Base-by-base conservation (phyloP, 1,284 basidiomycete genomes). In the Sanguinoderma infundibulare region DNA sequence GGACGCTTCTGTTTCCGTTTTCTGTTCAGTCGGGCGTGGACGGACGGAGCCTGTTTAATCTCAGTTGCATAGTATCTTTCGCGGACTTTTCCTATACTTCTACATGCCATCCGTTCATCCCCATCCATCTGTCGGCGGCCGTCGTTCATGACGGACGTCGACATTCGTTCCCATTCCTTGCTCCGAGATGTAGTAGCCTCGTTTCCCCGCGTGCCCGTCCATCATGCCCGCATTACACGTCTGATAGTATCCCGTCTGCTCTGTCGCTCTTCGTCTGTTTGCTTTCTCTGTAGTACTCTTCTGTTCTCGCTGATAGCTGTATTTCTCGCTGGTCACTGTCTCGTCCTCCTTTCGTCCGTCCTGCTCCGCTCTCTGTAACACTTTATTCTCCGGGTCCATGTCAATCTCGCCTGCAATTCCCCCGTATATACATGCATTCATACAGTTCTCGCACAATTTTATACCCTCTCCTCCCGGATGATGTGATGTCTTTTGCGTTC, bases 341-440 rank as follows among this genome's bases (percentile, higher is more conserved):
- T 49, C 32, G 34, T 40, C 52, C 28, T 26, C 57, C 35, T 38
- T 42, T 35, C 30, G 22, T 24, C 54, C 40, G 39, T 36, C 30
- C 30, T 36, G 36, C 40, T 46, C 57, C 46, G 50, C 30, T 14
- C 58, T 53, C 20, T 64, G 63, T 64, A 64, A 55, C 56, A 64
- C 42, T 46, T 64, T 59, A 58, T 55, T 55, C 57, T 44, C 55
- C 40, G 30, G 28, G 22, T 42, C 46, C 34, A n/a, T 39, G 14
- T 34, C 9, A n/a, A n/a, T 36, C 24, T 63, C 59, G 64, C 50
- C 47, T 55, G 61, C 62, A 66, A 63, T 60, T 59, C 59, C 58
- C 38, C 53, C 65, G 65, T 66, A 64, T 62, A 66, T 66, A 66
- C 65, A 66, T 66, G 49, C 55, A 53, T 46, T 50, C 46, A 56